Base-by-base conservation (phyloP, 208 protist genomes). In the Leishmania guyanensis region DNA sequence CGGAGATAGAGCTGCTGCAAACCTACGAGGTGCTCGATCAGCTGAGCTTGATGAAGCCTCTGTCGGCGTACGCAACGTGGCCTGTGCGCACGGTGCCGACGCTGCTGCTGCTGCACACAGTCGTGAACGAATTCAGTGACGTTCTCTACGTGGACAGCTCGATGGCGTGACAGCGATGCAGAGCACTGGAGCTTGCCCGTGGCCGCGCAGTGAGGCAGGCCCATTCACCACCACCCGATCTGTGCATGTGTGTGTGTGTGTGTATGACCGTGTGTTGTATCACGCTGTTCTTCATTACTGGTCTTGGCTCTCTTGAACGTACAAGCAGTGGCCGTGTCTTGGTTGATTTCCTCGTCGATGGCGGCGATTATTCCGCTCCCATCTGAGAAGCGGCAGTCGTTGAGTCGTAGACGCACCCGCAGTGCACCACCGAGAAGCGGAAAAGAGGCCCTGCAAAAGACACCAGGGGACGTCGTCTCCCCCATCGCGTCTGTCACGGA, bases 41-140 rank as follows among this genome's bases (percentile, higher is more conserved):
- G 58, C 85, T 96, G 39, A 83, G 85, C 26, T 76, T 95, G 29
- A 76, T 97, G 64, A 80, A 82, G 14, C 29, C 76, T 14, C 82
- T 97, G 71, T 39, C n/a, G 53, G n/a, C 86, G 50, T 91, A 93
- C 77, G 87, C 85, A 48, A 87, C 89, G 43, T 86, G 84, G 65
- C 77, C 82, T 20, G 86, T 97, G 80, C 86, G 87, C 17, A 73
- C 83, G 16, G 86, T 94, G 33, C 89, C 91, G 29, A 97, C 93
- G 29, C 82, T 84, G 36, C 78, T 95, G 48, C 88, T 97, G 77
- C 80, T 97, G 39, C 94, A 97, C 81, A 78, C 91, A 6, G 90
- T 95, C 16, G 89, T 95, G 56, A 97, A 97, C 83, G 89, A 94
- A 78, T 96, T 97, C 79, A 88, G 87, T 43, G 94, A 97, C 75